phyloP scores from a whole-genome alignment of 139 green algal species.

The Coelastrella sp. region DNA sequence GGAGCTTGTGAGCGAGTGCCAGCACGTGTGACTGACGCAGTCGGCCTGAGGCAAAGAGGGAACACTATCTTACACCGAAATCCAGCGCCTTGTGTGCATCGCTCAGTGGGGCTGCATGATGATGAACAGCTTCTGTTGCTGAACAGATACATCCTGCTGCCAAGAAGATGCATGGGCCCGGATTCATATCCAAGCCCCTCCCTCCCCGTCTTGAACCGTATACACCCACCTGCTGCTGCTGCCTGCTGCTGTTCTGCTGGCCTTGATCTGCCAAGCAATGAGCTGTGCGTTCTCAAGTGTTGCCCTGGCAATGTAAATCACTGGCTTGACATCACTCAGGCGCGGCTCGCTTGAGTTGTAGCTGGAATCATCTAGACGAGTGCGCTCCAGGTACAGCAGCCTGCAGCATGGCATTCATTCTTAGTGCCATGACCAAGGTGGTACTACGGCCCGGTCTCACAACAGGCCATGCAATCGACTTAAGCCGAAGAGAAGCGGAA shows the following conservation, averaged over 20 bases:
- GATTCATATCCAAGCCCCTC: no score
- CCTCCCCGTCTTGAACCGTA: not conserved
- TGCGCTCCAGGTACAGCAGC: conserved; percentile 65
- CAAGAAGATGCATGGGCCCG: not conserved
- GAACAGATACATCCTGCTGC: not conserved
- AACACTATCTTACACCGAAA: no score
- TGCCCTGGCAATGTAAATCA: conserved; percentile 74
- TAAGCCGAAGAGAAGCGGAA: no score
- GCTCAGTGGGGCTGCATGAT: no score
- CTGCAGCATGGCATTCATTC: conserved; percentile 36
- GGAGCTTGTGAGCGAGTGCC: no score
- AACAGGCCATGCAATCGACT: no score
- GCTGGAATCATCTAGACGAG: conserved; percentile 56
- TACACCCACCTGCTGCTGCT: conserved; percentile 7
- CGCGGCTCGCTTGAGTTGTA: conserved; percentile 53
- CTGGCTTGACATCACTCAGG: conserved; percentile 46
- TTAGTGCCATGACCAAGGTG: no score
- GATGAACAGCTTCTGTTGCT: no score
- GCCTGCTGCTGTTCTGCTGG: conserved; percentile 24
- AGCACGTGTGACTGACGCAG: no score
- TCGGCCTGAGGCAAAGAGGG: no score
- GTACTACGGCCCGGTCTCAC: no score
- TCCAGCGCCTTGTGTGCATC: no score
- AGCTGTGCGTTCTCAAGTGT: conserved; percentile 74
- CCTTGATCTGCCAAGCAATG: conserved; percentile 69